Base-by-base conservation (phyloP, 2,329 filamentous ascomycete genomes). In the Phialophora macrospora region DNA sequence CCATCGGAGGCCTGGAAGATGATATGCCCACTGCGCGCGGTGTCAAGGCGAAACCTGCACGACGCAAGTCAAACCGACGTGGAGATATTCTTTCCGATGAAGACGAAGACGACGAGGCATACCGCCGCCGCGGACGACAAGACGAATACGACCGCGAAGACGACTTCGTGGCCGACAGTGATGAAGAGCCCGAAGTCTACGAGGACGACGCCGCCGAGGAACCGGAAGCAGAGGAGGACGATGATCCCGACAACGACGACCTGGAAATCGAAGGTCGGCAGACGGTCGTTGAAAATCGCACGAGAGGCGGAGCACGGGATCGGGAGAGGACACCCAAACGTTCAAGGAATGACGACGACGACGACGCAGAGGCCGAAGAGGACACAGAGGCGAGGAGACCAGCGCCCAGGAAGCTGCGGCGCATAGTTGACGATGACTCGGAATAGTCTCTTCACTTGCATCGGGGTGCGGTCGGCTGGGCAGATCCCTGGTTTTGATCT, bases 61-160 rank as follows among this genome's bases (percentile, higher is more conserved):
- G 69, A 38, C 76, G 77, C 57, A 77, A 74, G 55, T 71, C 77
- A 12, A 81, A 81, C 67, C 77, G 80, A 46, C 79, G 78, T 38
- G 80, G 81, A 26, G 80, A 82, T 66, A 80, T 82, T 63, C 81
- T 82, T 68, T 80, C 78, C 0, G 80, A 82, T 62, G 80, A 82
- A 30, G 52, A 60, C 20, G 82, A 83, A 69, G 80, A 82, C 57
- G 81, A 82, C 8, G 81, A 79, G 63, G 75, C 77, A 30, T 77
- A 79, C 28, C 76, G 80, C 49, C 76, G 78, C 3, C 77, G 80
- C 26, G 80, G 76, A 78, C 89, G 90, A 75, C 87, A 93, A 76
- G 90, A 96, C 77, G 89, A 93, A 73, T 93, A 93, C 73, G 91
- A 94, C 74, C 89, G 90, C 73, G 89, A 91, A 55, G 91, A 93